Percentiles rank a stretch among this genome's conserved stretches.
phyloP scores from a whole-genome alignment of 169 alveolate species.

The Plasmodium berghei region DNA sequence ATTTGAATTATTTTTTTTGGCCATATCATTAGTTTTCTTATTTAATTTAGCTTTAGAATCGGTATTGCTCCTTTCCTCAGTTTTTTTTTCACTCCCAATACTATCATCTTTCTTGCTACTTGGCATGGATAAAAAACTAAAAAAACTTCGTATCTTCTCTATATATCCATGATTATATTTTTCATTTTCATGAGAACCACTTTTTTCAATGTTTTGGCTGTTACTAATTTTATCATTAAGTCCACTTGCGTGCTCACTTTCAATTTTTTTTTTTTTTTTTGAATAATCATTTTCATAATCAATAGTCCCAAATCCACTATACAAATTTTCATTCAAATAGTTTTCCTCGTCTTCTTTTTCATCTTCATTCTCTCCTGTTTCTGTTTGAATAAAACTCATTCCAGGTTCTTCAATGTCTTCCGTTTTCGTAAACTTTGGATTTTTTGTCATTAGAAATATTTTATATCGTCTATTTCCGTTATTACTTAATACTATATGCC shows the following conservation, averaged over 20 bases:
- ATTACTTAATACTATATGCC: constrained; percentile 38
- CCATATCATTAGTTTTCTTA: not conserved
- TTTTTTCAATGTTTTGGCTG: not conserved
- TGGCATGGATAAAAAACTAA: constrained; percentile 9
- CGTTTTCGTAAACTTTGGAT: constrained; percentile 31
- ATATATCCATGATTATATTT: not conserved
- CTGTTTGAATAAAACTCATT: constrained; percentile 7
- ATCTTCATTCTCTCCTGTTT: not conserved
- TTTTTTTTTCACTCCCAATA: not conserved
- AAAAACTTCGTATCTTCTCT: constrained; percentile 1
- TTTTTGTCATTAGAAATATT: constrained; percentile 56
- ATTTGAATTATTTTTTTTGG: not conserved
- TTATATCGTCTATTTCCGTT: constrained; percentile 53
- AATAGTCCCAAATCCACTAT: constrained; percentile 47
- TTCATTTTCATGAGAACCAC: constrained; percentile 3
- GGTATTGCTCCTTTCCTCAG: not conserved
- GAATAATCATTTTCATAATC: constrained; percentile 18
- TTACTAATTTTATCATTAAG: not conserved
- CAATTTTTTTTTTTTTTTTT: not conserved
- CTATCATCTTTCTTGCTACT: not conserved
- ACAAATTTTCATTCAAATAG: not conserved
- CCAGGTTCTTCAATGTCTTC: not conserved
- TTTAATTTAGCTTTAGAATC: not conserved
- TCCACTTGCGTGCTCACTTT: not conserved
- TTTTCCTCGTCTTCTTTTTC: not conserved